Evolutionary conservation across 768 basidiomycete genomes (phyloP).

Genomic region (Boletellus ananiceps): DNA sequence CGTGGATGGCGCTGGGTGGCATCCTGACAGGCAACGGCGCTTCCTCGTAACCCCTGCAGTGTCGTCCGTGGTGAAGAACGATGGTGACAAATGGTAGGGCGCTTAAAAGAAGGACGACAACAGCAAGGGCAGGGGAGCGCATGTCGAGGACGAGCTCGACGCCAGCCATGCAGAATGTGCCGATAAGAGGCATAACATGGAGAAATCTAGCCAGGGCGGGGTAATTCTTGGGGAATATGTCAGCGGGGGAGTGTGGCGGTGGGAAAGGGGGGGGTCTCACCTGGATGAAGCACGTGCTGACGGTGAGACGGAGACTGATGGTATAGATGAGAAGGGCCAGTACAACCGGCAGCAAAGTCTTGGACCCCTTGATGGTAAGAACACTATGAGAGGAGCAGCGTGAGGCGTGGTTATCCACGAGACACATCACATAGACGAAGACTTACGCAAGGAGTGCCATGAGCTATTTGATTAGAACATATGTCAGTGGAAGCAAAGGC

Average conservation of each 20-base stretch:
- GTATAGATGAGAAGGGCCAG: conserved; percentile 17
- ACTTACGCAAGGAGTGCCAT: conserved; percentile 14
- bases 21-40: background rate
- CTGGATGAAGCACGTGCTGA: background rate
- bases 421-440: background rate
- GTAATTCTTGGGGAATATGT: background rate
- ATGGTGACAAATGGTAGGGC: conserved; percentile 6
- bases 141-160: conserved; percentile 6
- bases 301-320: conserved; percentile 12
- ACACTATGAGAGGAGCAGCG: background rate
- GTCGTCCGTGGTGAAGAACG: background rate
- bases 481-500: background rate
- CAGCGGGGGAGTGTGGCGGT: background rate
- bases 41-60: background rate
- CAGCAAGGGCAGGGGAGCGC: conserved; percentile 6
- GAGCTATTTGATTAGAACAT: background rate
- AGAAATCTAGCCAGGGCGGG: conserved; percentile 5
- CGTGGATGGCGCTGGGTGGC: background rate
- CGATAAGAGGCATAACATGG: conserved; percentile 11
- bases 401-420: background rate
- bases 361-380: conserved; percentile 9
- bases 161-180: conserved; percentile 10
- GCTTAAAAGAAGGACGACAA: conserved; percentile 6
- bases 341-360: conserved; percentile 2
- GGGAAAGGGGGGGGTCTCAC: background rate